Percentiles rank a stretch among this genome's conserved stretches.
Evolutionary conservation across 1,284 basidiomycete species (phyloP).

Genomic region (Papiliotrema terrestris): DNA sequence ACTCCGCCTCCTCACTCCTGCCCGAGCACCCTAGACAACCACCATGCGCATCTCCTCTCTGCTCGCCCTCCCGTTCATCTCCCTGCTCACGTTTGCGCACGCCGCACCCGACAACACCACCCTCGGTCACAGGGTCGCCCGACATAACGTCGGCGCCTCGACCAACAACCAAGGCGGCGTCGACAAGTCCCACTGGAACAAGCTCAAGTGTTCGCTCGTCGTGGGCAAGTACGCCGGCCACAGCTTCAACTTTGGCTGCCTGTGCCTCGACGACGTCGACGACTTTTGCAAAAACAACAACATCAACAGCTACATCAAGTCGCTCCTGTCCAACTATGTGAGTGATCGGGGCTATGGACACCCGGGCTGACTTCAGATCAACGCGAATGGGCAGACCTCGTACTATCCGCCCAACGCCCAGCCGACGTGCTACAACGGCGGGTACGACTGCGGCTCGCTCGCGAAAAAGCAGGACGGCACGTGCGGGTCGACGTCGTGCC

Average conservation of each 20-base stretch:
- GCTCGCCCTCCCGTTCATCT: constrained; percentile 9
- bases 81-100: constrained; percentile 8
- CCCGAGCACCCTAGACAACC: no score
- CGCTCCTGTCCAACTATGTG: constrained; percentile 20
- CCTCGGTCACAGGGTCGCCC: background rate
- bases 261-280: constrained; percentile 29
- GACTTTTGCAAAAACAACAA: constrained; percentile 25
- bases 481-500: constrained; percentile 19
- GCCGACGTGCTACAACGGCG: constrained; percentile 32
- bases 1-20: no score
- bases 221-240: constrained; percentile 12
- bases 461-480: constrained; percentile 18
- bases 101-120: constrained; percentile 15
- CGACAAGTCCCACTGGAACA: background rate
- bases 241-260: constrained; percentile 35
- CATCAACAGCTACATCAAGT: constrained; percentile 15
- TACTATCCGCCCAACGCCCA: constrained; percentile 31
- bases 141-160: background rate
- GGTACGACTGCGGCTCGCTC: constrained; percentile 32
- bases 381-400: constrained; percentile 7
- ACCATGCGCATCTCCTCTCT: background rate
- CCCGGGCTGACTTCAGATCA: constrained; percentile 6
- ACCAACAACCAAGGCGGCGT: background rate
- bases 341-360: constrained; percentile 4
- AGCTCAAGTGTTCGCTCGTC: constrained; percentile 20